phyloP scores from a whole-genome alignment of 192 early-diverging fungal species.

The Backusella tuberculispora region DNA sequence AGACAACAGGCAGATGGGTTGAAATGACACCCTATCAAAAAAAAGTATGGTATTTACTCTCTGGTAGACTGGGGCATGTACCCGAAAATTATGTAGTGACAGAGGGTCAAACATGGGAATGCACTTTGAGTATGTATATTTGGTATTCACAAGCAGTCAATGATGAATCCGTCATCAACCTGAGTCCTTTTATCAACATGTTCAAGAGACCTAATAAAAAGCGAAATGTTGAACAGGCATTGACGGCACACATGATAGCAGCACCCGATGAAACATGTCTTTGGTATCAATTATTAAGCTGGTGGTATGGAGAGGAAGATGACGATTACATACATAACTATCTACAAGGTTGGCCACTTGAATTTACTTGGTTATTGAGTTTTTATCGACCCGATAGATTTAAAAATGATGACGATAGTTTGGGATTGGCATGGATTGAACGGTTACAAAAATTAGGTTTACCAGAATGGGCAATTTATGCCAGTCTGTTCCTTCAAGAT shows the following conservation, averaged over 20 bases:
- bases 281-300: slow-evolving; percentile 21
- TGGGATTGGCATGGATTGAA: not conserved
- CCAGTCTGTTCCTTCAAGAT: not conserved
- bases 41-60: not conserved
- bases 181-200: not conserved
- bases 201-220: not conserved
- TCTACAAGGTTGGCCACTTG: not conserved
- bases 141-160: not conserved
- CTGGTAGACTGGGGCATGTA: not conserved
- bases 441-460: not conserved
- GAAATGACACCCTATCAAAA: not conserved
- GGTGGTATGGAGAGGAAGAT: not conserved
- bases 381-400: not conserved
- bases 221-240: not conserved
- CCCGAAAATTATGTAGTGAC: not conserved
- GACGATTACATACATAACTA: not conserved
- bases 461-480: slow-evolving; percentile 8
- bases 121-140: slow-evolving; percentile 4
- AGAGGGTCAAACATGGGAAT: slow-evolving; percentile 1
- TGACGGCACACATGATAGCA: not conserved
- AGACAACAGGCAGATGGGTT: not conserved
- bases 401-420: not conserved
- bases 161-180: not conserved
- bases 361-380: not conserved
- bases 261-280: not conserved